These are phyloP conservation scores for Dactylonectria macrodidyma DNA, from an alignment of 2,329 filamentous ascomycete genomes.

Conservation along the genomic window DNA sequence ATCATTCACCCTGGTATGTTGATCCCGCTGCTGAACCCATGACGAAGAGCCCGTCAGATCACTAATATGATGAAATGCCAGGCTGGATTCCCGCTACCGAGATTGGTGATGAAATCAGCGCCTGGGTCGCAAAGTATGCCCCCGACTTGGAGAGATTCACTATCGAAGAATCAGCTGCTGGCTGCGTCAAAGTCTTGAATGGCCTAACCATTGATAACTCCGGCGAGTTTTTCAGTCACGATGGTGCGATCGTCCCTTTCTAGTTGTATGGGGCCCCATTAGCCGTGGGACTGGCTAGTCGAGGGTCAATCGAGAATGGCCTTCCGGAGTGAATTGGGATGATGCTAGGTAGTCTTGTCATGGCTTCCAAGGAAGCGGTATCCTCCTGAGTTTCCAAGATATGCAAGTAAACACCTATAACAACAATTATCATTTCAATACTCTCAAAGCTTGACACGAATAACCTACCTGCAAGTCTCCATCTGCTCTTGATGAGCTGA, in stretches of 20 bases:
- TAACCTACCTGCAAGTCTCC: conserved; percentile 25
- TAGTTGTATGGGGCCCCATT: background rate
- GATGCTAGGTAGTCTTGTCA: background rate
- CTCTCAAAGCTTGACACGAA: background rate
- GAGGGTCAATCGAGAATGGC: background rate
- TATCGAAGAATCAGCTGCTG: conserved; percentile 16
- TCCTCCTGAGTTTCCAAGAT: conserved; percentile 21
- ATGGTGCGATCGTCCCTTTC: conserved; percentile 18
- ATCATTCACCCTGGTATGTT: conserved; percentile 42
- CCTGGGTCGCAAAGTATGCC: conserved; percentile 17
- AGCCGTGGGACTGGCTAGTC: no score
- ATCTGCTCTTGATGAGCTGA: conserved; percentile 10
- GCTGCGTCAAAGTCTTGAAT: conserved; percentile 22
- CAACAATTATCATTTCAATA: background rate
- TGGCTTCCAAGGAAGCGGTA: background rate
- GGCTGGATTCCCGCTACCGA: conserved; percentile 21
- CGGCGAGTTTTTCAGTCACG: conserved; percentile 20
- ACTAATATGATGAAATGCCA: background rate
- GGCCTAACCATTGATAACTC: conserved; percentile 25
- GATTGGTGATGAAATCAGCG: conserved; percentile 12
- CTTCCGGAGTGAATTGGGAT: background rate
- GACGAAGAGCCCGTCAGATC: background rate
- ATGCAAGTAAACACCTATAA: conserved; percentile 19
- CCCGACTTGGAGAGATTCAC: conserved; percentile 1
- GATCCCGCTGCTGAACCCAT: background rate